Percentiles rank a stretch among this genome's conserved stretches.
Conservation (phyloP, 768 basidiomycete species). For the Tricholoma hemisulphureum region DNA sequence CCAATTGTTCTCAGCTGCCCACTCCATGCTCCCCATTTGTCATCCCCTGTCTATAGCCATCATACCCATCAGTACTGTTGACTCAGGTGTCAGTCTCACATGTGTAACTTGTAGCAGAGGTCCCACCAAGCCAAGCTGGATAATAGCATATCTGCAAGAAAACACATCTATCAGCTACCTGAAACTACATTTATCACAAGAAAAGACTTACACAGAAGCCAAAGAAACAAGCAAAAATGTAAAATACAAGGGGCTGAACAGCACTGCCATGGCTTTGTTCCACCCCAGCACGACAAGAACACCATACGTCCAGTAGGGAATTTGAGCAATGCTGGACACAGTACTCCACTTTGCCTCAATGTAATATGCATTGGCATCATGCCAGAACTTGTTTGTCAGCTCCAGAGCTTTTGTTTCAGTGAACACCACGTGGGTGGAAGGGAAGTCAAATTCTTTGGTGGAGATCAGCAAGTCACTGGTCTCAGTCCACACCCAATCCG, state of each 20-base stretch:
- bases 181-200: neutral
- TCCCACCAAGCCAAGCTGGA: conserved; percentile 72
- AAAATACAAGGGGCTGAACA: conserved; percentile 95
- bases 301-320: conserved; percentile 96
- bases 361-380: conserved; percentile 95
- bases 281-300: conserved; percentile 88
- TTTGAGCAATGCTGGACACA: conserved; percentile 88
- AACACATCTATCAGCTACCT: too few relatives aligned
- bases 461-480: conserved; percentile 33
- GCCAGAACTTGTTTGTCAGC: conserved; percentile 77
- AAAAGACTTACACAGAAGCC: conserved; percentile 66
- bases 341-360: conserved; percentile 97
- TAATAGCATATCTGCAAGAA: conserved; percentile 54
- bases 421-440: conserved; percentile 73
- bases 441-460: conserved; percentile 80
- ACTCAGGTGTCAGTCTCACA: too few relatives aligned
- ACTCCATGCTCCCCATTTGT: too few relatives aligned
- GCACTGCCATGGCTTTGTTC: conserved; percentile 97
- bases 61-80: too few relatives aligned
- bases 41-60: too few relatives aligned
- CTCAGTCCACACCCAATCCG: conserved; percentile 86
- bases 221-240: conserved; percentile 66
- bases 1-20: too few relatives aligned
- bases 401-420: conserved; percentile 81
- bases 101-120: conserved; percentile 67